Evolutionary conservation across 495 filamentous ascomycete species (phyloP), one percentile per base, ranked within the genome.

Genomic region (Neurospora sp.): DNA sequence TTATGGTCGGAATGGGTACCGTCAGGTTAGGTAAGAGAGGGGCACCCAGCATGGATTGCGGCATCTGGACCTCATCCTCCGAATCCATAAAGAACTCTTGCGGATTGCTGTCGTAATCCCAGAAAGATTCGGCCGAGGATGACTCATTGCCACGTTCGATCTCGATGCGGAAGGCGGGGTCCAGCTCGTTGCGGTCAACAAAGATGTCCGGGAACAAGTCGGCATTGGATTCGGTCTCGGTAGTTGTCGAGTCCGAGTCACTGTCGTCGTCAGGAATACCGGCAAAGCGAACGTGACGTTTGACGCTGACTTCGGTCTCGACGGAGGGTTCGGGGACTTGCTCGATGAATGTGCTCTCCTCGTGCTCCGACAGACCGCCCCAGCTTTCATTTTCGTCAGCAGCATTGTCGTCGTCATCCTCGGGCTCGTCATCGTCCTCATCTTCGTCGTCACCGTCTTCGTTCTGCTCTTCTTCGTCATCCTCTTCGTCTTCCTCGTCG

Each of bases 181-280:
- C 90, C 22, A 94, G 83, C 27, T 86, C 84, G 80, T 89, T 90
- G 77, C 92, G 90, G 69, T 91, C 88, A 44, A 93, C 82, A 76
- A 93, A 93, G 69, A 93, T 87, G 74, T 91, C 87, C 1, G 90
- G 90, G 70, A 91, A 91, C 70, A 91, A 87, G 72, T 86, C 85
- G 22, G 81, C 78, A 18, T 82, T 71, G 69, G 83, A 81, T 12
- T 85, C 83, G 6, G 80, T 82, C 72, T 87, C 84, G 48, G 80
- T 82, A 12, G 81, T 81, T 16, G 83, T 85, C n/a, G 78, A 81
- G 71, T 87, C 85, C n/a, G 78, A 81, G 71, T 87, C 85, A 22
- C 81, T 82, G 59, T 83, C 84, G 69, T 82, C 81, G 69, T 80
- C 79, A 22, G 84, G 83, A 20, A 86, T 81, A 37, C 86, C 84